These are phyloP conservation scores for Zasmidium angulare DNA, from an alignment of 2,329 filamentous ascomycete species.

Conservation along the genomic window DNA sequence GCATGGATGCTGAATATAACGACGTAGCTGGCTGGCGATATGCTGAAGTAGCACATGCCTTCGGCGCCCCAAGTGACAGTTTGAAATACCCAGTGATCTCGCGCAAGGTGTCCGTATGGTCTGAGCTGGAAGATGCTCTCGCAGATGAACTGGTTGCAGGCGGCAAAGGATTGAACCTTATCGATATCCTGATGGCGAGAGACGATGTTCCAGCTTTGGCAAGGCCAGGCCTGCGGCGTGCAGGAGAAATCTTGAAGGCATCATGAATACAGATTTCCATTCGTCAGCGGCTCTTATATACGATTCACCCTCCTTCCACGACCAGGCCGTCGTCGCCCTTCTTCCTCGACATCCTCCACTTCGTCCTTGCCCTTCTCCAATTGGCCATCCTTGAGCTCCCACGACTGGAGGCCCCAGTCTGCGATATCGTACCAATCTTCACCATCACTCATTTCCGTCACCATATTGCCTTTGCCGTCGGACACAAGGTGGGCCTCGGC, in stretches of 20 bases:
- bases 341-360: slow-evolving; percentile 59
- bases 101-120: slow-evolving; percentile 1
- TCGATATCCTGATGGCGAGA: slow-evolving; percentile 3
- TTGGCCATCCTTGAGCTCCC: slow-evolving; percentile 54
- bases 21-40: slow-evolving; percentile 17
- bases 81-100: not conserved
- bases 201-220: slow-evolving; percentile 3
- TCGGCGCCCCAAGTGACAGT: slow-evolving; percentile 6
- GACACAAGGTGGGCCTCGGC: slow-evolving; percentile 69
- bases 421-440: slow-evolving; percentile 88
- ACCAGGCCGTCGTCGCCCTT: slow-evolving; percentile 20
- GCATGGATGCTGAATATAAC: slow-evolving; percentile 32
- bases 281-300: slow-evolving; percentile 23
- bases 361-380: slow-evolving; percentile 82
- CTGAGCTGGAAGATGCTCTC: slow-evolving; percentile 4
- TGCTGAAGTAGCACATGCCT: slow-evolving; percentile 12
- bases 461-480: slow-evolving; percentile 30
- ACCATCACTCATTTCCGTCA: slow-evolving; percentile 74
- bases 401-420: slow-evolving; percentile 64
- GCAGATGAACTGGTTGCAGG: slow-evolving; percentile 1
- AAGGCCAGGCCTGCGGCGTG: slow-evolving; percentile 1
- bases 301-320: slow-evolving; percentile 24
- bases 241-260: not conserved
- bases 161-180: slow-evolving; percentile 2
- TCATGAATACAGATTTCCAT: not conserved